Conservation (phyloP, 257 asterid species). For the Jasminum sambac region DNA sequence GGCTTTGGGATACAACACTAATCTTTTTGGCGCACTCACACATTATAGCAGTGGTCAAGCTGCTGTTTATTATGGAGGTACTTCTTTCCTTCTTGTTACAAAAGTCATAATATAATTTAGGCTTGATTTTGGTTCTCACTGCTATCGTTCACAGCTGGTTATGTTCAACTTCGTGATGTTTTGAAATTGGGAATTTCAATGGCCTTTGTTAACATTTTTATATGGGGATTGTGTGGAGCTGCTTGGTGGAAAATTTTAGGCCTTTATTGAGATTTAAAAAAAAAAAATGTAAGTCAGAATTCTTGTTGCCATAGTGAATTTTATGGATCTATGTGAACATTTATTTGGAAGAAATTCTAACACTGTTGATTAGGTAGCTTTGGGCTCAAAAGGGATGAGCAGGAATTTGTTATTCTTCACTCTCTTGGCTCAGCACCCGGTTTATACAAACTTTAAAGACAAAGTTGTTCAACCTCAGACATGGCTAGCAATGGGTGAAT, state of each 20-base stretch:
- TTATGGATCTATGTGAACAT: background rate
- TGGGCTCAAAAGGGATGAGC: background rate
- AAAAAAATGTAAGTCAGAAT: slow-evolving; percentile 21
- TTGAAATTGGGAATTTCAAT: slow-evolving; percentile 60
- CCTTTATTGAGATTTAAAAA: slow-evolving; percentile 67
- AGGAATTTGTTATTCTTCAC: background rate
- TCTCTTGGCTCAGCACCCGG: background rate
- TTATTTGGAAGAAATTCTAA: background rate
- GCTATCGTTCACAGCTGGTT: slow-evolving; percentile 62
- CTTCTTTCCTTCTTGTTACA: background rate
- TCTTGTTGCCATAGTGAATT: background rate
- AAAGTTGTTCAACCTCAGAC: background rate
- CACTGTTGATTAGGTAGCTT: background rate
- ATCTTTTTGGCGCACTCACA: slow-evolving; percentile 80
- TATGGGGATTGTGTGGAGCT: slow-evolving; percentile 68
- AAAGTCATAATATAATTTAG: background rate
- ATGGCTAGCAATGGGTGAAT: background rate
- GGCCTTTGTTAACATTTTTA: slow-evolving; percentile 54
- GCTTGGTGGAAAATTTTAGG: slow-evolving; percentile 90
- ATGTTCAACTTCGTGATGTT: slow-evolving; percentile 58
- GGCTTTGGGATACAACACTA: slow-evolving; percentile 65
- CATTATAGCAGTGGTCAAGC: slow-evolving; percentile 97
- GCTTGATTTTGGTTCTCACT: slow-evolving; percentile 13
- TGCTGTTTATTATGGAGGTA: slow-evolving; percentile 88
- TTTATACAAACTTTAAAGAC: background rate